Conservation (phyloP, 306 rosid species). For the Urtica urens region DNA sequence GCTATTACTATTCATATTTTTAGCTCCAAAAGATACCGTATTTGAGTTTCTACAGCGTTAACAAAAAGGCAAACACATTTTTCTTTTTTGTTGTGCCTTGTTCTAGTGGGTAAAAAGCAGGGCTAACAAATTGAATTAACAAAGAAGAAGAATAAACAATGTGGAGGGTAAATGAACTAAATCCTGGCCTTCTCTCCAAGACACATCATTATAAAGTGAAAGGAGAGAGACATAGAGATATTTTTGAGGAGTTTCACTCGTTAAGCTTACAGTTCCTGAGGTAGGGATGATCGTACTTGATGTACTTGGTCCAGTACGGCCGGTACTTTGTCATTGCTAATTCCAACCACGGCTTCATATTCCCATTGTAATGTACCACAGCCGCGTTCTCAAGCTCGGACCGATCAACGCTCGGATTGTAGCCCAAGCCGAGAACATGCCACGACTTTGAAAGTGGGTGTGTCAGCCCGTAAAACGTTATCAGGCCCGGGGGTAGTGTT, state of each 20-base stretch:
- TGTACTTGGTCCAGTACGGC: constrained; percentile 75
- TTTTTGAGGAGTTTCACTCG: constrained; percentile 26
- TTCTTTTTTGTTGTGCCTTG: constrained; percentile 28
- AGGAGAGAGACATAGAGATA: constrained; percentile 6
- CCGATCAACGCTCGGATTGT: constrained; percentile 70
- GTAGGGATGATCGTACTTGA: constrained; percentile 64
- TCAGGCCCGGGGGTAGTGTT: constrained; percentile 87
- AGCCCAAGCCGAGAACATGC: constrained; percentile 99
- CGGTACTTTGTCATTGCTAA: constrained; percentile 81
- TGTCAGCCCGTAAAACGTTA: constrained; percentile 83
- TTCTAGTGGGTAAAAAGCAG: constrained; percentile 39
- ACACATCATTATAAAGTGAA: constrained; percentile 4
- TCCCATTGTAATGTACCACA: constrained; percentile 86
- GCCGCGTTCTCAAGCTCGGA: constrained; percentile 64
- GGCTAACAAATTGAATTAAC: constrained; percentile 51
- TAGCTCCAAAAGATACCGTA: constrained; percentile 26
- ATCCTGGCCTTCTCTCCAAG: too few species aligned
- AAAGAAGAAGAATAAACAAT: constrained; percentile 39
- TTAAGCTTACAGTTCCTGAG: constrained; percentile 52
- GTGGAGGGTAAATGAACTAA: too few species aligned
- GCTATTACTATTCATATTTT: constrained; percentile 20
- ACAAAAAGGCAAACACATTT: constrained; percentile 37
- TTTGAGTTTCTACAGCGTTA: constrained; percentile 30
- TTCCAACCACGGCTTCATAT: constrained; percentile 95
- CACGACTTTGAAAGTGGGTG: constrained; percentile 75